Evolutionary conservation across 2,329 filamentous ascomycete species (phyloP).

Genomic region (Trichoderma endophyticum): DNA sequence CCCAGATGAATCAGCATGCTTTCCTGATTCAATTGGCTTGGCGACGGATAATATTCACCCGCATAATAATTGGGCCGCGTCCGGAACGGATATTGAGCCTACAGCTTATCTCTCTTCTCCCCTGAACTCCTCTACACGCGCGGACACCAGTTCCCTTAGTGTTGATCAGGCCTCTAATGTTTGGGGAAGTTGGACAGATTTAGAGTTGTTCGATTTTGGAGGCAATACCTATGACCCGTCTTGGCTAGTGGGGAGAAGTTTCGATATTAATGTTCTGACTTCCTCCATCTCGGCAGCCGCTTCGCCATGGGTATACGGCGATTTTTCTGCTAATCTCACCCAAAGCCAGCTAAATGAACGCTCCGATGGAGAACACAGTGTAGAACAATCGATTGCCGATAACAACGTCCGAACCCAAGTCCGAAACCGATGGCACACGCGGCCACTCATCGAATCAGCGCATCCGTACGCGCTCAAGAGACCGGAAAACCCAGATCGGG

Average conservation of each 20-base stretch:
- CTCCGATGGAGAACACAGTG: neutral
- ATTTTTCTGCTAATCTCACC: neutral
- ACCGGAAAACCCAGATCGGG: neutral
- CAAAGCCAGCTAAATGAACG: neutral
- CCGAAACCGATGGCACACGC: neutral
- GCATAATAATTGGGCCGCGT: neutral
- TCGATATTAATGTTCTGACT: neutral
- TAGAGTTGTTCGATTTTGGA: neutral
- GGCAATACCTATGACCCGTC: neutral
- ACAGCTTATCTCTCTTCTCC: neutral
- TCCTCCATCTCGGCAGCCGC: neutral
- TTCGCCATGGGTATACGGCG: neutral
- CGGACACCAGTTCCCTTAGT: neutral
- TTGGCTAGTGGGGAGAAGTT: neutral
- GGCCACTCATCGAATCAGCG: neutral
- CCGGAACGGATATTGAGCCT: neutral
- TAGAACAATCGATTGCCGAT: neutral
- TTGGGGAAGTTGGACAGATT: neutral
- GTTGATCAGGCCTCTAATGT: neutral
- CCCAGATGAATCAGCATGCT: neutral
- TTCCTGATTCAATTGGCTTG: neutral
- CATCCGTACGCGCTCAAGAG: neutral
- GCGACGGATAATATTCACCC: neutral
- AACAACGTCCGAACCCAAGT: neutral
- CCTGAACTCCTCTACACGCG: neutral